A percentile compares a stretch with the other conserved stretches of the same genome.
Evolutionary conservation across 371 early-diverging fungal species (phyloP).

Genomic region (Zychaea mexicana): DNA sequence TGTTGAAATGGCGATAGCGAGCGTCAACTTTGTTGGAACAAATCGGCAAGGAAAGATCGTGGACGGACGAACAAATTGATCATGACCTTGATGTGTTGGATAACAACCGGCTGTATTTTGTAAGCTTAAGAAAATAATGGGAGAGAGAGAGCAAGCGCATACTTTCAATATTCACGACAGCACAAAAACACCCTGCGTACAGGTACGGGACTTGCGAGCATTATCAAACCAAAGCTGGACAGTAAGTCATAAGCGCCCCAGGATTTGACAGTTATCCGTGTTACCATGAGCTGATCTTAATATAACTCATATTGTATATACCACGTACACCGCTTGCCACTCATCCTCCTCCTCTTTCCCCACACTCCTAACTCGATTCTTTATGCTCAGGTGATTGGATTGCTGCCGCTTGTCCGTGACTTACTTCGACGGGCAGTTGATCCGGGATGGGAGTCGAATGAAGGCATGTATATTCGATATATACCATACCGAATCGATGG

Average conservation of each 20-base stretch:
- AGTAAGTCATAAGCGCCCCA: slow-evolving; percentile 28
- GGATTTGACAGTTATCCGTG: not conserved
- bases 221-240: slow-evolving; percentile 67
- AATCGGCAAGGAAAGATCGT: slow-evolving; percentile 61
- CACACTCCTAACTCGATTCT: too few species aligned
- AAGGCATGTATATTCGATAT: not conserved
- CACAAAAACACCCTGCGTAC: too few species aligned
- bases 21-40: slow-evolving; percentile 64
- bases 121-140: slow-evolving; percentile 17
- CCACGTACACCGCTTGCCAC: too few species aligned
- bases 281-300: not conserved
- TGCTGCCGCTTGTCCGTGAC: slow-evolving; percentile 56
- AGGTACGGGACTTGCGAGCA: slow-evolving; percentile 60
- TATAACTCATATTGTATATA: too few species aligned
- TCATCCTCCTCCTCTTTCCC: too few species aligned
- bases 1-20: slow-evolving; percentile 37
- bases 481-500: not conserved
- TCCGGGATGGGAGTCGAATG: slow-evolving; percentile 13
- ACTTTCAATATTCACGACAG: not conserved
- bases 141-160: not conserved
- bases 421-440: slow-evolving; percentile 38
- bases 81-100: slow-evolving; percentile 54
- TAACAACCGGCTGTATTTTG: slow-evolving; percentile 55
- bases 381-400: slow-evolving; percentile 48
- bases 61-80: slow-evolving; percentile 61